Evolutionary conservation across 352 stramenopile species (phyloP).

Genomic region (Pythium dissotocum): DNA sequence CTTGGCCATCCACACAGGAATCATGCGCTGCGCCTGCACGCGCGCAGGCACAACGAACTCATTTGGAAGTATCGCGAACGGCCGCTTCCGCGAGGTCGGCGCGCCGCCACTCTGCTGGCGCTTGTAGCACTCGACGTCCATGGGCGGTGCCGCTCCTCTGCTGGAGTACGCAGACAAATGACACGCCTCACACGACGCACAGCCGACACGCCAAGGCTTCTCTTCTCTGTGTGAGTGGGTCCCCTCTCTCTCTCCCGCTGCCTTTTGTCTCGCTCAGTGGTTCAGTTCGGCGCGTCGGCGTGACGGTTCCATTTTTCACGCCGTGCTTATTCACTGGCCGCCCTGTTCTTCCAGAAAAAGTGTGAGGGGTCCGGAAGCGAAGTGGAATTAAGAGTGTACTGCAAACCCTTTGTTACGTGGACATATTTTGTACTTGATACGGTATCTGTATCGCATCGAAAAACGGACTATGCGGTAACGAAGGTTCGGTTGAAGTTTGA

Average conservation of each 20-base stretch:
- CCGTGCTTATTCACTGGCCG: slow-evolving; percentile 5
- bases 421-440: not conserved
- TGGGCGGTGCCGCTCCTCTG: not conserved
- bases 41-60: slow-evolving; percentile 50
- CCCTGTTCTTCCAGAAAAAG: slow-evolving; percentile 4
- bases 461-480: not conserved
- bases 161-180: not conserved
- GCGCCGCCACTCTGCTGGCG: slow-evolving; percentile 19
- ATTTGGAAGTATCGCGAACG: slow-evolving; percentile 41
- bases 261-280: not conserved
- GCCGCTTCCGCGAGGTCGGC: slow-evolving; percentile 16
- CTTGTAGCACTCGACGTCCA: slow-evolving; percentile 25
- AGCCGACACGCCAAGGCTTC: not conserved
- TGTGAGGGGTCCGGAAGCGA: slow-evolving; percentile 3
- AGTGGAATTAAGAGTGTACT: slow-evolving; percentile 10
- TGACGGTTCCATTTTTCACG: slow-evolving; percentile 8
- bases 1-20: slow-evolving; percentile 56
- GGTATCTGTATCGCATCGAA: not conserved
- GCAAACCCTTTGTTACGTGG: not conserved
- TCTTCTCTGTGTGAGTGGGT: not conserved
- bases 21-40: slow-evolving; percentile 49
- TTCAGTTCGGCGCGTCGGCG: not conserved
- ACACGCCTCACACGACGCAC: slow-evolving; percentile 1
- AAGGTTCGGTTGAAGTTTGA: slow-evolving; percentile 1
- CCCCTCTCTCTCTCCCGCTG: not conserved